These are phyloP conservation scores for Lactifluus piperatus DNA, from an alignment of 768 basidiomycete genomes.

Conservation along the genomic window DNA sequence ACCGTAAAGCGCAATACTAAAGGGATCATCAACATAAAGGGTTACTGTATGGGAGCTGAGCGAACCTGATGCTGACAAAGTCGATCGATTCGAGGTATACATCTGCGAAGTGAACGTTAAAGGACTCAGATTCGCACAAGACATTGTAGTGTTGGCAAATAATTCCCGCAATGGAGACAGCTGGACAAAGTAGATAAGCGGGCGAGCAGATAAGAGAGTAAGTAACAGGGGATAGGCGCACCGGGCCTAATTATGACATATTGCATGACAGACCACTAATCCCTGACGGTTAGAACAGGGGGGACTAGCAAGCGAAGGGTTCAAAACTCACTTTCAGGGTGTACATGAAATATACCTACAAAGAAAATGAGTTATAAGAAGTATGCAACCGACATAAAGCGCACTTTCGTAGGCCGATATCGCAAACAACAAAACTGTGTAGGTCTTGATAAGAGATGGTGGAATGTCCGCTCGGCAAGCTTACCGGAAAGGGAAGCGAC, in stretches of 20 bases:
- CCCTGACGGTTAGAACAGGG: background rate
- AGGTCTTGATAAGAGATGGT: background rate
- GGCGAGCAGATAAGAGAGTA: background rate
- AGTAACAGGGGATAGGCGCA: constrained; percentile 16
- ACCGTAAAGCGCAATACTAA: constrained; percentile 78
- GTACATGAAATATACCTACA: constrained; percentile 83
- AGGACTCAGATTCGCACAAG: constrained; percentile 58
- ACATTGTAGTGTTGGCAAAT: constrained; percentile 62
- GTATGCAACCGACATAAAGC: background rate
- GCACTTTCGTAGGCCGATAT: constrained; percentile 72
- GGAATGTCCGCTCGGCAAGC: constrained; percentile 19
- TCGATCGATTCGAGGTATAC: constrained; percentile 67
- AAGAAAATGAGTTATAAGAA: constrained; percentile 11
- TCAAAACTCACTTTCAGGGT: constrained; percentile 56
- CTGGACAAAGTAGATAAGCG: constrained; percentile 23
- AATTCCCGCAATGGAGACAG: constrained; percentile 67
- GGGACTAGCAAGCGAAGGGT: background rate
- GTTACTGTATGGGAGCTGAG: background rate
- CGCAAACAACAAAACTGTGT: constrained; percentile 71
- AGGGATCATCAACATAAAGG: background rate
- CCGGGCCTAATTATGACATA: constrained; percentile 69
- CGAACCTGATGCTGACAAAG: constrained; percentile 74
- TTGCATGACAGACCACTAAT: constrained; percentile 81
- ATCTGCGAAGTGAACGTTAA: constrained; percentile 50
- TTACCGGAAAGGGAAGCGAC: constrained; percentile 57